Percentiles rank a stretch among this genome's conserved stretches.
These are phyloP conservation scores for Tricharina praecox DNA, from an alignment of 495 filamentous ascomycete species.

Conservation along the genomic window DNA sequence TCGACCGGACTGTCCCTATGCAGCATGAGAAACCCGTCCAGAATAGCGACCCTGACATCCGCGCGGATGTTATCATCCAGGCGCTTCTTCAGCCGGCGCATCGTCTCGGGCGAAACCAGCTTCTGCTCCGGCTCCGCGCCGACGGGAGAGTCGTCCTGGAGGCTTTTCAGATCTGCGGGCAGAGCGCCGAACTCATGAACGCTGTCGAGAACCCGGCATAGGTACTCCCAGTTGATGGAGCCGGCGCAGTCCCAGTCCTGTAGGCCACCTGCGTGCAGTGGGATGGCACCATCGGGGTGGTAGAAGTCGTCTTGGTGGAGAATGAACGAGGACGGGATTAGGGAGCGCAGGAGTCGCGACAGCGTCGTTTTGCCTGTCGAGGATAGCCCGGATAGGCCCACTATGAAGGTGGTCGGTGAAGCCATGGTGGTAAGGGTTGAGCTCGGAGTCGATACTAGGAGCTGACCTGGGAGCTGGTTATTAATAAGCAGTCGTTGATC, in stretches of 20 bases:
- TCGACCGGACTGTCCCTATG: slow-evolving; percentile 20
- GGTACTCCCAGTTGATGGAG: slow-evolving; percentile 48
- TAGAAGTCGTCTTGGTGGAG: slow-evolving; percentile 94
- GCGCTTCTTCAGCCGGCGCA: slow-evolving; percentile 12
- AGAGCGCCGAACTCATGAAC: slow-evolving; percentile 48
- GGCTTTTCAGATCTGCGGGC: slow-evolving; percentile 46
- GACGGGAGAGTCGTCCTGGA: slow-evolving; percentile 49
- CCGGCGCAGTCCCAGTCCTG: slow-evolving; percentile 77
- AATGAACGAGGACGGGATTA: slow-evolving; percentile 57
- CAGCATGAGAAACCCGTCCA: slow-evolving; percentile 82
- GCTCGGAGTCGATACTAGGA: no score
- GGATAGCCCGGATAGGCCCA: slow-evolving; percentile 60
- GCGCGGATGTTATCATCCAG: not conserved
- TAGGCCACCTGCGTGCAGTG: slow-evolving; percentile 37
- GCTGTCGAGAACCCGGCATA: slow-evolving; percentile 43
- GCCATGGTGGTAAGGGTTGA: no score
- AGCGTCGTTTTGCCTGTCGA: slow-evolving; percentile 69
- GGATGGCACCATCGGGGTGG: slow-evolving; percentile 52
- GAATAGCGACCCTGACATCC: slow-evolving; percentile 31
- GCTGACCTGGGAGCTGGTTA: no score
- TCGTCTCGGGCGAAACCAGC: slow-evolving; percentile 31
- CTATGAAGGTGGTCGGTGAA: slow-evolving; percentile 33
- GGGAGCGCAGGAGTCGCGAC: slow-evolving; percentile 47
- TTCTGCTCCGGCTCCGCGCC: slow-evolving; percentile 41
- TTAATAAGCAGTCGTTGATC: no score